Evolutionary conservation across 164 flowering plant genomes (phyloP).

Genomic region (Umbellularia californica): DNA sequence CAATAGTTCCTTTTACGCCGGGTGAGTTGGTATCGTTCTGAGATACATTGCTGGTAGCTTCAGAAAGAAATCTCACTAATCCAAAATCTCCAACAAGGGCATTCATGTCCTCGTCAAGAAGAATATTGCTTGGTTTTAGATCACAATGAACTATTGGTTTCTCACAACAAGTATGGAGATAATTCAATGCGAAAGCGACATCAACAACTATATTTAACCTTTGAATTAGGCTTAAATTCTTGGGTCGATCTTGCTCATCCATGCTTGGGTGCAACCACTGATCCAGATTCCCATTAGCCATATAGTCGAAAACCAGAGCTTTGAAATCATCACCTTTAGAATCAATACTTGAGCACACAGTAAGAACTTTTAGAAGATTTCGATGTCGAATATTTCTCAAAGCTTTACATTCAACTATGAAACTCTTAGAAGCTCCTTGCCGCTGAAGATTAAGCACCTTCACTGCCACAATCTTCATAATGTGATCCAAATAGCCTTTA

Average conservation of each 20-base stretch:
- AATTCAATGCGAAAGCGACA: conserved; percentile 10
- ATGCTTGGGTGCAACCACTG: background rate
- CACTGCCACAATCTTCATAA: background rate
- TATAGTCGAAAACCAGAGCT: background rate
- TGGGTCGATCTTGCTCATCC: background rate
- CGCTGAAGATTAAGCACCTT: background rate
- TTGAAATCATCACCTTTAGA: background rate
- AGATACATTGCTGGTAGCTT: background rate
- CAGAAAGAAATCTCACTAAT: background rate
- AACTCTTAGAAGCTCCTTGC: background rate
- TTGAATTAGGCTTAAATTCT: background rate
- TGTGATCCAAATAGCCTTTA: background rate
- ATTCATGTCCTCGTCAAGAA: background rate
- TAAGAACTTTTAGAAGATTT: background rate
- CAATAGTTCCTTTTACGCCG: background rate
- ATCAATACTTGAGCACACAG: background rate
- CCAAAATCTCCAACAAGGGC: conserved; percentile 1
- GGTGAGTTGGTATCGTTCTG: background rate
- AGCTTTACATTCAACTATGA: background rate
- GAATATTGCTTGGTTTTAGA: conserved; percentile 5
- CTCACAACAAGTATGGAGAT: conserved; percentile 4
- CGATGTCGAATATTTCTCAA: background rate
- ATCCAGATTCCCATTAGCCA: background rate
- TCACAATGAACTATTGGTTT: conserved; percentile 8
- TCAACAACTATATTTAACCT: conserved; percentile 7